Conservation (phyloP, 331 rosid species). For the Acacia concinna region DNA sequence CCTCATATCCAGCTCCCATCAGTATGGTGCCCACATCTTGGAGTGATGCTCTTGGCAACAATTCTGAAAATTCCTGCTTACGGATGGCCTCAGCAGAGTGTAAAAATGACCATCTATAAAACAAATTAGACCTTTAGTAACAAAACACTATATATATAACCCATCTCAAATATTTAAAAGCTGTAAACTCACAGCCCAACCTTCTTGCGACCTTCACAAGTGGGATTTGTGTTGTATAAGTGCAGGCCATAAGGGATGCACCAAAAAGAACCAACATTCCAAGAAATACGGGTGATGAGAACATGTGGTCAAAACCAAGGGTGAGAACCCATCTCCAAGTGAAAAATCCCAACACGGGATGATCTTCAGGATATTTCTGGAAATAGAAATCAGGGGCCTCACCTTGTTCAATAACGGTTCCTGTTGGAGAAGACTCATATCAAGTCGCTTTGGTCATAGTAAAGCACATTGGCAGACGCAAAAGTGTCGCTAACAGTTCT, state of each 20-base stretch:
- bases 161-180: conserved; percentile 23
- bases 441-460: conserved; percentile 10
- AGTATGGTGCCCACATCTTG: conserved; percentile 80
- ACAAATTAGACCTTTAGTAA: conserved; percentile 29
- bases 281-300: conserved; percentile 75
- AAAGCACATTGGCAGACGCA: conserved; percentile 15
- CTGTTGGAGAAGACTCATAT: conserved; percentile 46
- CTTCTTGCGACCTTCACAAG: conserved; percentile 90
- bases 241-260: conserved; percentile 91
- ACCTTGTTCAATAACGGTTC: conserved; percentile 90
- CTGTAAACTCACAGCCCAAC: conserved; percentile 44
- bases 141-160: not conserved
- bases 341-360: conserved; percentile 79
- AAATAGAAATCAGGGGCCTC: conserved; percentile 77
- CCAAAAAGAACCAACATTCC: conserved; percentile 70
- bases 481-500: conserved; percentile 23
- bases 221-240: conserved; percentile 93
- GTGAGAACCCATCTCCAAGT: conserved; percentile 96
- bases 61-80: conserved; percentile 83
- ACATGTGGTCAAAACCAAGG: conserved; percentile 96
- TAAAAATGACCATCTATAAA: conserved; percentile 75
- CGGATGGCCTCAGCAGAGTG: conserved; percentile 73
- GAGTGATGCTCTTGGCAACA: conserved; percentile 76
- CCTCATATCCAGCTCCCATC: conserved; percentile 99
- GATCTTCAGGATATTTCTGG: conserved; percentile 78